Conservation (phyloP, 2,329 filamentous ascomycete genomes). For the Talaromyces sp. region DNA sequence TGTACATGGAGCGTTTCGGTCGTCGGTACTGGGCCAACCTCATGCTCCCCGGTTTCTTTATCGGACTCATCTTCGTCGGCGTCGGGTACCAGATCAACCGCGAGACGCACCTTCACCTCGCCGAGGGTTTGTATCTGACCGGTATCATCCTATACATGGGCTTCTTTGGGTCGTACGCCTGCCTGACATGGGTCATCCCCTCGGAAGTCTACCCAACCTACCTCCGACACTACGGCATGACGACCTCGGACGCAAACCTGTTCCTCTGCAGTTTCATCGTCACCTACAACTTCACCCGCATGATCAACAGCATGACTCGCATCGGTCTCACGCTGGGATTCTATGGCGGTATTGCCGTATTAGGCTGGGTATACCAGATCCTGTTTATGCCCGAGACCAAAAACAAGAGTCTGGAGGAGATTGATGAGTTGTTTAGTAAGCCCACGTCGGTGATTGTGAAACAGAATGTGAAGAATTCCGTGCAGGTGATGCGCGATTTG, state of each 20-base stretch:
- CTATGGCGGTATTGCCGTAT: constrained; percentile 69
- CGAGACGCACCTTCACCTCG: constrained; percentile 46
- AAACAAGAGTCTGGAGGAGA: constrained; percentile 68
- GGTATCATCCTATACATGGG: constrained; percentile 62
- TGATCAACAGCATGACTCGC: constrained; percentile 66
- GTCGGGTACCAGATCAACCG: constrained; percentile 59
- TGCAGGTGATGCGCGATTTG: constrained; percentile 48
- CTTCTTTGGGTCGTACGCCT: constrained; percentile 67
- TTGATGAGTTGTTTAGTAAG: constrained; percentile 64
- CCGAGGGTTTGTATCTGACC: constrained; percentile 63
- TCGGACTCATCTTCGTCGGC: constrained; percentile 67
- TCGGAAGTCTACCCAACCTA: constrained; percentile 72
- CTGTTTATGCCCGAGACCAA: constrained; percentile 76
- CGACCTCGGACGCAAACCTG: constrained; percentile 64
- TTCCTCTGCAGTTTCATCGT: constrained; percentile 72
- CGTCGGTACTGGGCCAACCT: constrained; percentile 72
- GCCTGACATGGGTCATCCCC: constrained; percentile 65
- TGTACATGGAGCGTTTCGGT: constrained; percentile 70
- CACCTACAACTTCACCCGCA: constrained; percentile 71
- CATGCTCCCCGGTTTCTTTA: constrained; percentile 70
- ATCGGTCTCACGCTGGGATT: constrained; percentile 69
- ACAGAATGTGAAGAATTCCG: constrained; percentile 54
- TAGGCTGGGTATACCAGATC: constrained; percentile 71
- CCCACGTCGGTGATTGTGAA: constrained; percentile 63
- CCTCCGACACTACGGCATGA: constrained; percentile 71